Base-by-base conservation (phyloP, 2,329 filamentous ascomycete species). In the Chaetomiaceae sp. region DNA sequence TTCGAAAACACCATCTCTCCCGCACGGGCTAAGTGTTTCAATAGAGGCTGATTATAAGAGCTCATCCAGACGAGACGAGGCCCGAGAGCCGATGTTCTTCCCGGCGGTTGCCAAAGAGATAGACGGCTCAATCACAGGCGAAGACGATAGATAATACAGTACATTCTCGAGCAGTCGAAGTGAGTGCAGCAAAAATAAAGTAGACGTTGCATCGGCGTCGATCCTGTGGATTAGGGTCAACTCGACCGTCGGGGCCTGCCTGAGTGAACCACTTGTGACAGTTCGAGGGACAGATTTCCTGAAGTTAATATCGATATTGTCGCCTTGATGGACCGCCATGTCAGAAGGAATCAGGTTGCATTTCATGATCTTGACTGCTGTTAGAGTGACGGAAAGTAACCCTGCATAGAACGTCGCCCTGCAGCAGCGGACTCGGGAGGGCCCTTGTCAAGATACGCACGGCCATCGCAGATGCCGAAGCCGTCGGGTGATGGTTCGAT, bases 1-100 rank as follows among this genome's bases (percentile, higher is more conserved):
- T 37, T 37, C 27, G 2, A 16, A 32, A 27, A 42, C 30, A 30
- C 23, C 11, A 6, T 20, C n/a, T 20, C 29, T 45, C n/a, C 45
- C 45, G 18, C 16, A 27, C 20, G 43, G 44, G 33, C 20, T 41
- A 45, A 48, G 36, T 49, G 48, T 55, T 48, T 52, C 48, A 48
- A 52, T 52, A 55, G 33, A 51, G 49, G 49, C 49, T 46, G 44
- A 49, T 50, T 46, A 10, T 44, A 40, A 41, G 25, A 46, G 33
- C 14, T 33, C 9, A 20, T 33, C 41, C 49, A 9, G 25, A 23
- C 23, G n/a, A 32, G 36, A 27, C 4, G 18, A 34, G 38, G 47
- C 16, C 48, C 32, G 30, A 23, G 38, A 27, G 29, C 25, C 34
- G 5, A 13, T 29, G 18, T 9, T 36, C 36, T 25, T 27, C 9